Percentiles rank a stretch among this genome's conserved stretches.
Evolutionary conservation across 331 rosid genomes (phyloP).

Genomic region (Arachis monticola): DNA sequence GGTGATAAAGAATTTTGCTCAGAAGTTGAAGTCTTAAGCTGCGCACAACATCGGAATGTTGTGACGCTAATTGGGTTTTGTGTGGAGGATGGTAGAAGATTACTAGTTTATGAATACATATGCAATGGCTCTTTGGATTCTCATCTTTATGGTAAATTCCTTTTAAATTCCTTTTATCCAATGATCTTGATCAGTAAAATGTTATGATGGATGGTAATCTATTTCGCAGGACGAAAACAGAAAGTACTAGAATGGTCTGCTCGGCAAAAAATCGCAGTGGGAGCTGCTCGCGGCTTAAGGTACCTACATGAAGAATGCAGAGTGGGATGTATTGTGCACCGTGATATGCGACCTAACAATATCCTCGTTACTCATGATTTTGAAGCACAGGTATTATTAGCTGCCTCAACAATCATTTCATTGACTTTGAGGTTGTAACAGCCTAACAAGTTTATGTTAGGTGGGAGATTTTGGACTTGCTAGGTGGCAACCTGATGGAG

Average conservation of each 20-base stretch:
- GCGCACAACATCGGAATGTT: constrained; percentile 98
- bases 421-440: too few species aligned
- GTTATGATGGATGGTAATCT: constrained; percentile 4
- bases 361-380: constrained; percentile 98
- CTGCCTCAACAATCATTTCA: too few species aligned
- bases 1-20: constrained; percentile 97
- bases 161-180: background rate
- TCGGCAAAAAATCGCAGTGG: constrained; percentile 84
- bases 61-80: constrained; percentile 94
- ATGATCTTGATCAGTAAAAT: constrained; percentile 4
- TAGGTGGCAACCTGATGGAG: constrained; percentile 98
- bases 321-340: constrained; percentile 98
- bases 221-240: constrained; percentile 65
- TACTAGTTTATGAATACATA: constrained; percentile 88
- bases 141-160: constrained; percentile 80
- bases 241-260: constrained; percentile 76
- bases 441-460: constrained; percentile 39
- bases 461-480: constrained; percentile 99
- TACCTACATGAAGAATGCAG: constrained; percentile 99
- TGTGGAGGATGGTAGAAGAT: constrained; percentile 89
- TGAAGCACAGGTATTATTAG: constrained; percentile 73
- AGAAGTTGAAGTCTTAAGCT: constrained; percentile 94
- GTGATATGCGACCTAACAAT: constrained; percentile 94
- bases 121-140: constrained; percentile 91
- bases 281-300: constrained; percentile 98